Evolutionary conservation across 768 basidiomycete genomes (phyloP).

Genomic region (Exidia glandulosa): DNA sequence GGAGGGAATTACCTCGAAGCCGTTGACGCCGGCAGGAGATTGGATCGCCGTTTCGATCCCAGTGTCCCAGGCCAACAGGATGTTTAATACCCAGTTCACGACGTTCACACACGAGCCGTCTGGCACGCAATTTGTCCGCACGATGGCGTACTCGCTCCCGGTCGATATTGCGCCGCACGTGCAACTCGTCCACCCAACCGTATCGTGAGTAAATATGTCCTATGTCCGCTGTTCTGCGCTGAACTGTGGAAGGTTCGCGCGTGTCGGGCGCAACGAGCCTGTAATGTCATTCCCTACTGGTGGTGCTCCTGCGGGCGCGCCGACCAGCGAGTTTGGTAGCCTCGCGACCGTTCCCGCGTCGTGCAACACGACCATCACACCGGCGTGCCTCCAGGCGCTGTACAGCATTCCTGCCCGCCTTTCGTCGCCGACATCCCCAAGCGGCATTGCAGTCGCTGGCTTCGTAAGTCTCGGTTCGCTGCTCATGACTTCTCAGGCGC

Average conservation of each 20-base stretch:
- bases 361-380: constrained; percentile 19
- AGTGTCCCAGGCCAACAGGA: background rate
- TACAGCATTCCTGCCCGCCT: background rate
- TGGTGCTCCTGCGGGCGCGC: background rate
- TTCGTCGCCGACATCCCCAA: background rate
- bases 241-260: background rate
- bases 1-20: background rate
- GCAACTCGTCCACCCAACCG: constrained; percentile 1
- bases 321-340: constrained; percentile 14
- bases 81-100: background rate
- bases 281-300: constrained; percentile 23
- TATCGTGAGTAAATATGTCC: background rate
- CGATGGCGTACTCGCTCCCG: constrained; percentile 1
- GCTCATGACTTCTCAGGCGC: constrained; percentile 1
- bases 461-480: constrained; percentile 11
- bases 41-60: background rate
- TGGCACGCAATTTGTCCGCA: background rate
- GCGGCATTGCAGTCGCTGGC: constrained; percentile 14
- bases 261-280: background rate
- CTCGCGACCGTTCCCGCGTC: constrained; percentile 13
- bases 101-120: background rate
- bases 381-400: constrained; percentile 15
- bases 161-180: background rate
- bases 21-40: background rate
- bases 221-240: background rate